These are phyloP conservation scores for Pythium pyrilobum DNA, from an alignment of 352 stramenopile genomes.

Conservation along the genomic window DNA sequence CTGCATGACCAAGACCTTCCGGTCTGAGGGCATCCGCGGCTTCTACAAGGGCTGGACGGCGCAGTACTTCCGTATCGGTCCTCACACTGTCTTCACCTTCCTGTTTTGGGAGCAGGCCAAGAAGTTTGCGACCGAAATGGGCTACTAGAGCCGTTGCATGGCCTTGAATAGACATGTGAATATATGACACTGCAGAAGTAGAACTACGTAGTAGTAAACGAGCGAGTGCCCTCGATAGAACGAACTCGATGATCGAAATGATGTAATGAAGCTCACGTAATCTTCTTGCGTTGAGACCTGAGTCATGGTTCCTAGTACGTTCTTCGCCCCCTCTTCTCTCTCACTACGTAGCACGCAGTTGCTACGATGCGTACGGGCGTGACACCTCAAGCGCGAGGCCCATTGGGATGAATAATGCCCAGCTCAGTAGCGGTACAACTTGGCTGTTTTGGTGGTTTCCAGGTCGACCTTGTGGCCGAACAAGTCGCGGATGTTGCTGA, in stretches of 20 bases:
- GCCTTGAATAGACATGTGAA: constrained; percentile 1
- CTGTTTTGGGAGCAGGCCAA: constrained; percentile 86
- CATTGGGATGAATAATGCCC: too few species aligned
- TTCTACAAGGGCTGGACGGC: constrained; percentile 88
- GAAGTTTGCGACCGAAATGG: constrained; percentile 49
- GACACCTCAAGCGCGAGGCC: too few species aligned
- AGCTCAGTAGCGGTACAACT: constrained; percentile 79
- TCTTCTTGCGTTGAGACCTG: too few species aligned
- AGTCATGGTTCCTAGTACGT: too few species aligned
- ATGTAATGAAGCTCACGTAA: too few species aligned
- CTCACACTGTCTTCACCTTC: constrained; percentile 85
- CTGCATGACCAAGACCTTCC: constrained; percentile 77
- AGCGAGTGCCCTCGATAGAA: too few species aligned
- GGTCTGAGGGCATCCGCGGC: constrained; percentile 64
- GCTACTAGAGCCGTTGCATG: constrained; percentile 47
- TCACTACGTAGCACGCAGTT: background rate
- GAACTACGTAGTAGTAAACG: too few species aligned
- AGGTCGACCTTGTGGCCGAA: constrained; percentile 99
- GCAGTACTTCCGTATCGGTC: constrained; percentile 83
- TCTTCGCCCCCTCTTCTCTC: too few species aligned
- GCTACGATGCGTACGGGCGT: too few species aligned
- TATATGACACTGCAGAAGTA: too few species aligned
- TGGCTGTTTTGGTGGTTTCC: constrained; percentile 92
- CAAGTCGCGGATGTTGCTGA: constrained; percentile 99
- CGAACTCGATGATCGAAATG: too few species aligned